Percentiles rank a stretch among this genome's conserved stretches.
These are phyloP conservation scores for Lentinula novae-zelandiae DNA, from an alignment of 1,284 basidiomycete genomes.

Conservation along the genomic window DNA sequence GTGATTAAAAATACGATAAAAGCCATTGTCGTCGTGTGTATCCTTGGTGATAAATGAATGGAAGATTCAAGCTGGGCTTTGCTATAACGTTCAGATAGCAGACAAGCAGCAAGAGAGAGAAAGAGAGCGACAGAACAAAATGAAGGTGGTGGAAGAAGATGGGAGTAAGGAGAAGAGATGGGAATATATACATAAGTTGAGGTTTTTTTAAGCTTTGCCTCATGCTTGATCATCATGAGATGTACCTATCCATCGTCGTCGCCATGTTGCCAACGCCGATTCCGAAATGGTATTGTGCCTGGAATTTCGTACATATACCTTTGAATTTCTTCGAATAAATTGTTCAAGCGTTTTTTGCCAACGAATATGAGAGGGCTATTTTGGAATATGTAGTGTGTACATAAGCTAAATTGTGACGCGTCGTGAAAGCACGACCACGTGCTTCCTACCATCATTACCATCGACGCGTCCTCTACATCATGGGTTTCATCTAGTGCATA, in stretches of 20 bases:
- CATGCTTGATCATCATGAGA: background rate
- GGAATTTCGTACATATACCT: too few relatives aligned
- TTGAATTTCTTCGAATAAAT: too few relatives aligned
- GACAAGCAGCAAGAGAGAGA: background rate
- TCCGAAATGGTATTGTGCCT: too few relatives aligned
- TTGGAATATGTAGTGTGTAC: too few relatives aligned
- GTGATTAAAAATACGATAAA: conserved; percentile 13
- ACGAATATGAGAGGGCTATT: too few relatives aligned
- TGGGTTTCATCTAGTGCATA: too few relatives aligned
- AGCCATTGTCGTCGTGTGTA: background rate
- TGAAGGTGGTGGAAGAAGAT: background rate
- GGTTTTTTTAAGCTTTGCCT: background rate
- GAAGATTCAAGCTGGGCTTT: conserved; percentile 22
- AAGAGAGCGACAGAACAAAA: background rate
- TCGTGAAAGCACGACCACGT: too few relatives aligned
- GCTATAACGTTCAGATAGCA: conserved; percentile 6
- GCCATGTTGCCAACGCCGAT: background rate
- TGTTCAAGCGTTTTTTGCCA: too few relatives aligned
- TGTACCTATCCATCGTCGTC: background rate
- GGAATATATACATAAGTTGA: background rate
- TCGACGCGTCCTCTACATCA: too few relatives aligned
- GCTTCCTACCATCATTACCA: too few relatives aligned
- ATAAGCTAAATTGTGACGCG: too few relatives aligned
- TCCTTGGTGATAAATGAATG: conserved; percentile 23
- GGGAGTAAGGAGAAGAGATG: background rate